Evolutionary conservation across 1,284 basidiomycete genomes (phyloP).

Genomic region (Dichomitus squalens): DNA sequence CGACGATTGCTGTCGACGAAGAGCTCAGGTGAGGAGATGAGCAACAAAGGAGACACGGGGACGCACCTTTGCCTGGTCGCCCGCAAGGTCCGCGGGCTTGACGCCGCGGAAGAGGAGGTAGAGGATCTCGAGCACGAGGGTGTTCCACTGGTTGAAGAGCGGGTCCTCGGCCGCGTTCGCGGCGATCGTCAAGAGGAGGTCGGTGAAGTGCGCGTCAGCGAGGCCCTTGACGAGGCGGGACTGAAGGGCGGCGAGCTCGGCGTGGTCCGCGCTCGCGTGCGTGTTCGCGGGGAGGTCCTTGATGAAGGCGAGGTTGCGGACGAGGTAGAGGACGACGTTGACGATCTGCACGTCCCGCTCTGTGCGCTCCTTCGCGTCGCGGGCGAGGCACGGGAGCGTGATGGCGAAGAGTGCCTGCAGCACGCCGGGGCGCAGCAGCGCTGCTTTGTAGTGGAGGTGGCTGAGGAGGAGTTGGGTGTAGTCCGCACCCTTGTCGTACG

Average conservation of each 20-base stretch:
- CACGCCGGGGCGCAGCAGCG: slow-evolving; percentile 66
- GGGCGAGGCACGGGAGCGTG: slow-evolving; percentile 70
- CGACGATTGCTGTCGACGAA: slow-evolving; percentile 57
- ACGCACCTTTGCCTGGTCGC: slow-evolving; percentile 72
- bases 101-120: slow-evolving; percentile 85
- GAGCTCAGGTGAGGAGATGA: slow-evolving; percentile 3
- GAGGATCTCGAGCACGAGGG: slow-evolving; percentile 86
- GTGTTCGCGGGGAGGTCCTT: slow-evolving; percentile 77
- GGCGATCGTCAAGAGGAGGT: slow-evolving; percentile 83
- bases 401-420: slow-evolving; percentile 73
- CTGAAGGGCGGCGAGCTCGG: slow-evolving; percentile 78
- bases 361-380: slow-evolving; percentile 61
- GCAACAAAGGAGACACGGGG: slow-evolving; percentile 18
- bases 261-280: slow-evolving; percentile 71
- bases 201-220: slow-evolving; percentile 72
- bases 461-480: slow-evolving; percentile 82
- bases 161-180: slow-evolving; percentile 68
- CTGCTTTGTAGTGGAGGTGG: slow-evolving; percentile 87
- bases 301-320: slow-evolving; percentile 91
- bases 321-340: slow-evolving; percentile 85
- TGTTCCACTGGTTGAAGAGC: slow-evolving; percentile 83
- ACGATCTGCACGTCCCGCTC: slow-evolving; percentile 86
- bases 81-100: slow-evolving; percentile 60
- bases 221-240: slow-evolving; percentile 74
- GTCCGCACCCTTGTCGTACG: slow-evolving; percentile 75